Percentiles rank a stretch among this genome's conserved stretches.
Conservation (phyloP, 495 filamentous ascomycete genomes). For the Cercophora scortea region DNA sequence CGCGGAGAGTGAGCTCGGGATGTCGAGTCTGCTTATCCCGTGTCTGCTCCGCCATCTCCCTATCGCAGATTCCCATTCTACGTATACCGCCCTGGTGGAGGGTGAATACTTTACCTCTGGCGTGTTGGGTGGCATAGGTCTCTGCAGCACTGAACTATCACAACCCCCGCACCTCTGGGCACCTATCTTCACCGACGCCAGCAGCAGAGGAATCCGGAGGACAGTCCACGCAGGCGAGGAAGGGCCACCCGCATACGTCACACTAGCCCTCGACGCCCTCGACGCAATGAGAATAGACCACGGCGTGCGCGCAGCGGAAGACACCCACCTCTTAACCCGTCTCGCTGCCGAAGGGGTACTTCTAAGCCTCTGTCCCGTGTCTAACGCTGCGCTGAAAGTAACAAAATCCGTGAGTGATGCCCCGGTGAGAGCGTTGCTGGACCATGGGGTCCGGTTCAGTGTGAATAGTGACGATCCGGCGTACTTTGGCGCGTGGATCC, state of each 20-base stretch:
- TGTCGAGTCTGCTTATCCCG: conserved; percentile 56
- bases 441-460: conserved; percentile 57
- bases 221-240: conserved; percentile 75
- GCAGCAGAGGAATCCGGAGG: conserved; percentile 40
- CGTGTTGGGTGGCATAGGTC: conserved; percentile 54
- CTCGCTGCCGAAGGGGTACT: conserved; percentile 49
- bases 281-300: conserved; percentile 61
- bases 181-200: conserved; percentile 49
- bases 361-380: conserved; percentile 65
- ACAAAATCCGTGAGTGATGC: conserved; percentile 49
- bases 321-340: conserved; percentile 48
- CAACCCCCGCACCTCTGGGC: conserved; percentile 59
- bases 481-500: conserved; percentile 72
- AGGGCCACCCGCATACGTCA: conserved; percentile 59
- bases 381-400: conserved; percentile 59
- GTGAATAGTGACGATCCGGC: conserved; percentile 75
- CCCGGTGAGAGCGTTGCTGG: conserved; percentile 57
- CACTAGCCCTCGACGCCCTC: conserved; percentile 51
- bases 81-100: conserved; percentile 41
- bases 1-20: conserved; percentile 54
- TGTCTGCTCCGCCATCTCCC: conserved; percentile 67
- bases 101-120: conserved; percentile 45
- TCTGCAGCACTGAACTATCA: conserved; percentile 57
- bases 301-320: conserved; percentile 54
- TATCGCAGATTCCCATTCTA: conserved; percentile 38